These are phyloP conservation scores for Petrea volubilis DNA, from an alignment of 257 asterid species.

Conservation along the genomic window DNA sequence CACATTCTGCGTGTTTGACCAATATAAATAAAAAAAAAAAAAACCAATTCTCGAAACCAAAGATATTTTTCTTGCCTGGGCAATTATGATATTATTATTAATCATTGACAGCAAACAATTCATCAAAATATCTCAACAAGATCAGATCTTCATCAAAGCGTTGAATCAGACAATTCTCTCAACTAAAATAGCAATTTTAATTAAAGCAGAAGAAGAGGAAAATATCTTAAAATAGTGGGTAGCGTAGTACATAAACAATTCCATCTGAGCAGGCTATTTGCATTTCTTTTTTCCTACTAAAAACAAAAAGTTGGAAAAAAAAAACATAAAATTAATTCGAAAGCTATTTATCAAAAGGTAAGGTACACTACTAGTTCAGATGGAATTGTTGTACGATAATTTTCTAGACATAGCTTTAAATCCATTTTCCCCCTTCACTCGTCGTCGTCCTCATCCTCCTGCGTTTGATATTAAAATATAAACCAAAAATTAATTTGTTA, in stretches of 20 bases:
- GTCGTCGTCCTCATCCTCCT: conserved; percentile 49
- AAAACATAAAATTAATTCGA: background rate
- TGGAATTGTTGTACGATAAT: conserved; percentile 25
- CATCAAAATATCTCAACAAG: background rate
- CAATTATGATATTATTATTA: background rate
- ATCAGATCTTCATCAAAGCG: background rate
- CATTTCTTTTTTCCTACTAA: conserved; percentile 32
- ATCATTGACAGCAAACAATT: background rate
- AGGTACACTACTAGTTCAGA: conserved; percentile 19
- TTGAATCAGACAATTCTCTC: background rate
- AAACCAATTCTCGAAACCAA: no score
- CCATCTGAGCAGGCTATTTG: conserved; percentile 35
- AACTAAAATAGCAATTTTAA: background rate
- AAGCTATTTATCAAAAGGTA: conserved; percentile 27
- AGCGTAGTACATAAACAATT: conserved; percentile 24
- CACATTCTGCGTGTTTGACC: background rate
- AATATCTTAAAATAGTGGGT: conserved; percentile 14
- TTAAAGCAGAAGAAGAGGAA: background rate
- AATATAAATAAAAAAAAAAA: no score
- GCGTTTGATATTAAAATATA: background rate
- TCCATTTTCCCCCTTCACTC: conserved; percentile 24
- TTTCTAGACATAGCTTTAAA: background rate
- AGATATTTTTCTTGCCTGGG: background rate
- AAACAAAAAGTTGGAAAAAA: background rate
- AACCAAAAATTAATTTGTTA: background rate